A percentile compares a stretch with the other conserved stretches of the same genome.
Conservation (phyloP, 192 early-diverging fungal species). For the Coemansia sp. region DNA sequence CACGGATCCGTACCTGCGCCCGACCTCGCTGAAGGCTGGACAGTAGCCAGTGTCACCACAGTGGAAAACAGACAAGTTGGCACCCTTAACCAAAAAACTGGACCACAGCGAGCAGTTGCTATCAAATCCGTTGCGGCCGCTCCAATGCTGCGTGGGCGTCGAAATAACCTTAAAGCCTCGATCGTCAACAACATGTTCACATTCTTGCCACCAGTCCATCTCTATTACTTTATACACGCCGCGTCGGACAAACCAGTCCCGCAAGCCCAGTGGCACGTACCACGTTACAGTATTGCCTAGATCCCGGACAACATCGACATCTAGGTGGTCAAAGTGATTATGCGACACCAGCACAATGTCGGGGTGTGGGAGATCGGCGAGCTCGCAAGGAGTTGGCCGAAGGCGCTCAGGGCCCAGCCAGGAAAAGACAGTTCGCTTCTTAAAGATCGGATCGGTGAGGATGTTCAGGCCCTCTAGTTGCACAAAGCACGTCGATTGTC, state of each 20-base stretch:
- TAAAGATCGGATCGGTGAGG: constrained; percentile 74
- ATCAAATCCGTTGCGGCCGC: constrained; percentile 62
- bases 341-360: constrained; percentile 81
- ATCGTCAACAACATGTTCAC: constrained; percentile 11
- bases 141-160: constrained; percentile 64
- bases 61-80: constrained; percentile 28
- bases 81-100: constrained; percentile 60
- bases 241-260: constrained; percentile 60
- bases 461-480: constrained; percentile 70
- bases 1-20: constrained; percentile 65
- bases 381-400: constrained; percentile 64
- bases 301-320: constrained; percentile 61
- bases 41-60: constrained; percentile 86
- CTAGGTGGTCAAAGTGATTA: constrained; percentile 90
- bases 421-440: constrained; percentile 68
- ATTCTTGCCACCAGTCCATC: constrained; percentile 78
- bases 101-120: constrained; percentile 78
- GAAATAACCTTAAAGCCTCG: constrained; percentile 25
- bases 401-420: constrained; percentile 68
- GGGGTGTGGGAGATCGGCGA: constrained; percentile 66
- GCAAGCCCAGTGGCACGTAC: constrained; percentile 80
- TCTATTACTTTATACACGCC: constrained; percentile 62
- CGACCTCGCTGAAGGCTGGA: constrained; percentile 83
- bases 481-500: constrained; percentile 67
- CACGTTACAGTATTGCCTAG: constrained; percentile 61